Percentiles rank a stretch among this genome's conserved stretches.
These are phyloP conservation scores for Colletotrichum navitas DNA, from an alignment of 2,329 filamentous ascomycete genomes.

Conservation along the genomic window DNA sequence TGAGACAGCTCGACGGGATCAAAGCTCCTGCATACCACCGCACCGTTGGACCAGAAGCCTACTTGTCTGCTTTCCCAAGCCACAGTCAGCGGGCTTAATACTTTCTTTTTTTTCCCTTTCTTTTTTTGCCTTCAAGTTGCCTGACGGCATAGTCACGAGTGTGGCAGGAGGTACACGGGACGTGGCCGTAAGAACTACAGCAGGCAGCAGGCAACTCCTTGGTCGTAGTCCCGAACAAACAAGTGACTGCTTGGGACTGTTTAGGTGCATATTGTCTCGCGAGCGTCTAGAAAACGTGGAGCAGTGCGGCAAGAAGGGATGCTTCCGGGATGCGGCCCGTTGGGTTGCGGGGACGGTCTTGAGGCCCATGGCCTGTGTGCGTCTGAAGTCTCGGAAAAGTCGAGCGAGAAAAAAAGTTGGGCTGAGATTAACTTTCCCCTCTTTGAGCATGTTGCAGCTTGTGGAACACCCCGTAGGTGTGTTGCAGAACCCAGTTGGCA, in stretches of 20 bases:
- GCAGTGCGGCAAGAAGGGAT: background rate
- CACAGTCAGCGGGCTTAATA: background rate
- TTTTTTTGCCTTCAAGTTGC: background rate
- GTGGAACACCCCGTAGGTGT: background rate
- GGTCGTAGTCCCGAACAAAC: conserved; percentile 4
- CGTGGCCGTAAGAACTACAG: background rate
- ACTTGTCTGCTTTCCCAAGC: background rate
- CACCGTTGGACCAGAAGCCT: background rate
- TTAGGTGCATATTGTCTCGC: conserved; percentile 12
- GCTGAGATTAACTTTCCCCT: conserved; percentile 13
- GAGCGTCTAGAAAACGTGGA: conserved; percentile 23
- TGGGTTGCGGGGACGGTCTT: background rate
- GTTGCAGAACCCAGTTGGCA: no score
- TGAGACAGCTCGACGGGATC: conserved; percentile 5
- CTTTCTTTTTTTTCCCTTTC: background rate
- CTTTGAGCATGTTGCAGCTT: conserved; percentile 19
- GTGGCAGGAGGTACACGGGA: background rate
- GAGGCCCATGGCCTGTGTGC: conserved; percentile 5
- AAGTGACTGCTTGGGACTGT: background rate
- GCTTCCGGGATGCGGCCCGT: background rate
- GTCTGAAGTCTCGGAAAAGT: conserved; percentile 24
- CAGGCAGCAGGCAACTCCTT: background rate
- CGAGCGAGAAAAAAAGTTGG: background rate
- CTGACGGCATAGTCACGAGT: background rate
- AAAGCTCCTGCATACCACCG: conserved; percentile 9